Evolutionary conservation across 305 asterid genomes (phyloP).

Genomic region (Fraxinus platypoda): DNA sequence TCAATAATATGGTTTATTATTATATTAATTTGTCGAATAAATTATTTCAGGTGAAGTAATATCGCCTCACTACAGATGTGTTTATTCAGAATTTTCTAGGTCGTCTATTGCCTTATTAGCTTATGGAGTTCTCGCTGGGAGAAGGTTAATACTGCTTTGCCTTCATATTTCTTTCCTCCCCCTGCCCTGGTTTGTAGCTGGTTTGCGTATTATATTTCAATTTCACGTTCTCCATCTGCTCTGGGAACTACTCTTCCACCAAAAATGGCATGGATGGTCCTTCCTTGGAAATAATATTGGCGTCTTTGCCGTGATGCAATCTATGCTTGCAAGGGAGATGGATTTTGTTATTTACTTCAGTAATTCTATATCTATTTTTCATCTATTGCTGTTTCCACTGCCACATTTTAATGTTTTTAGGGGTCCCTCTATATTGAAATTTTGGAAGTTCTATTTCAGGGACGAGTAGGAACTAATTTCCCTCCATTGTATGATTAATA

Average conservation of each 20-base stretch:
- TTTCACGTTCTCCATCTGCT: conserved; percentile 23
- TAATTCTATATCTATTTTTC: not conserved
- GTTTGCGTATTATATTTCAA: conserved; percentile 13
- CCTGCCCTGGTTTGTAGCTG: not conserved
- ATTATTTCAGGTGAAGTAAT: conserved; percentile 67
- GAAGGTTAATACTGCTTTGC: conserved; percentile 40
- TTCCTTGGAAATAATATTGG: conserved; percentile 80
- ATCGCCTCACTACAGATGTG: conserved; percentile 51
- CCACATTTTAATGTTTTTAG: not conserved
- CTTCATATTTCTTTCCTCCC: conserved; percentile 11
- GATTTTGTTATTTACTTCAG: conserved; percentile 15
- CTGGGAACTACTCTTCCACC: conserved; percentile 44
- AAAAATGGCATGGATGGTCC: conserved; percentile 66
- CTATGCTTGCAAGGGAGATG: conserved; percentile 49
- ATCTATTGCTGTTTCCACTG: not conserved
- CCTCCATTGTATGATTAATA: not conserved
- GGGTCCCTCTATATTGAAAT: not conserved
- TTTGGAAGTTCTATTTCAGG: not conserved
- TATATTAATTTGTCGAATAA: conserved; percentile 17
- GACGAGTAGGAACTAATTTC: not conserved
- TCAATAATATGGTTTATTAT: not conserved
- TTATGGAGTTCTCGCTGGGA: conserved; percentile 77
- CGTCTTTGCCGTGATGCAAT: conserved; percentile 58
- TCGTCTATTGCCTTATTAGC: conserved; percentile 63
- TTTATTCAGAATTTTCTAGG: conserved; percentile 54